Evolutionary conservation across 1,284 basidiomycete species (phyloP).

Genomic region (Ceratobasidium sp.): DNA sequence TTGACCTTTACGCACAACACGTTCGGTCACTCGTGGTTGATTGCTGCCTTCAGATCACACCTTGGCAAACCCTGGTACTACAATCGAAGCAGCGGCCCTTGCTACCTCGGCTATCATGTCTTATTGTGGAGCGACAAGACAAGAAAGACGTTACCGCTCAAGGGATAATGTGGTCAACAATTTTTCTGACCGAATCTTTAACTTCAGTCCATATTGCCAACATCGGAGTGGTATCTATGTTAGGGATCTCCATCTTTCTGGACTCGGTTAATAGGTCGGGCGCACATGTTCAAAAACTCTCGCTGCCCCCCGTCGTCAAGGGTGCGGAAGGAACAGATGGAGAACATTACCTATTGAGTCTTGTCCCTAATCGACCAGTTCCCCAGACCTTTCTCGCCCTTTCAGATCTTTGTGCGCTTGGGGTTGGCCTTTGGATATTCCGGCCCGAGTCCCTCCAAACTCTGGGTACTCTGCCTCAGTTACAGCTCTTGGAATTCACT

Average conservation of each 20-base stretch:
- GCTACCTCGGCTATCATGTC: background rate
- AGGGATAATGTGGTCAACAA: background rate
- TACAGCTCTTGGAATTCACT: background rate
- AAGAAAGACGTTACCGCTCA: background rate
- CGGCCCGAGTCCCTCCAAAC: background rate
- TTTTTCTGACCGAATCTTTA: background rate
- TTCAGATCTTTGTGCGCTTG: background rate
- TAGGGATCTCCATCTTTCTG: background rate
- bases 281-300: constrained; percentile 88
- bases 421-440: background rate
- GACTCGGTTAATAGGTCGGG: constrained; percentile 67
- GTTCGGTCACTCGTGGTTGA: background rate
- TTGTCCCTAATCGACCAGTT: background rate
- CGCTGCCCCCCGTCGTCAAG: background rate
- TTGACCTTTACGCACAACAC: background rate
- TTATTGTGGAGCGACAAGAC: background rate
- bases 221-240: background rate
- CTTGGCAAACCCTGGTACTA: background rate
- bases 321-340: background rate
- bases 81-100: background rate
- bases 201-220: background rate
- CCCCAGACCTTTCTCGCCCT: background rate
- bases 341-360: background rate
- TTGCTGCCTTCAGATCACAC: background rate
- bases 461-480: background rate